Evolutionary conservation across 257 asterid species (phyloP).

Genomic region (Pogostemon cablin): DNA sequence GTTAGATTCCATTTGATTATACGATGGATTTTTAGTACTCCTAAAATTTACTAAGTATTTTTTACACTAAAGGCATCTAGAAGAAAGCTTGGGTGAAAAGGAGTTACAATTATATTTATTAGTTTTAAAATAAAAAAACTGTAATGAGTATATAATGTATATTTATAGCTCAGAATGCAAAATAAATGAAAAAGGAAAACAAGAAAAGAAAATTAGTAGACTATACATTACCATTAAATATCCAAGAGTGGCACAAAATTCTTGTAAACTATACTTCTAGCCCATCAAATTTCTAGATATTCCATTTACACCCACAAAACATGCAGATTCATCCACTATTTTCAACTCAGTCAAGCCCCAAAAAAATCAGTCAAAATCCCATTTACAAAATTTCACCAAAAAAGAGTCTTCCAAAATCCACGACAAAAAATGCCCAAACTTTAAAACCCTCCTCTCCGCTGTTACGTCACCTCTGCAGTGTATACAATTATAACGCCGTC

Average conservation of each 20-base stretch:
- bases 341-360: constrained; percentile 6
- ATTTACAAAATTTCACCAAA: constrained; percentile 34
- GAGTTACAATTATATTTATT: no score
- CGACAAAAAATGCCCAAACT: constrained; percentile 9
- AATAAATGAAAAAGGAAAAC: background rate
- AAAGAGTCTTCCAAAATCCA: constrained; percentile 11
- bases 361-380: constrained; percentile 31
- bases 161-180: background rate
- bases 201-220: background rate
- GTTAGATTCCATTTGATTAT: no score
- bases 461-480: constrained; percentile 8
- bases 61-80: no score
- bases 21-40: no score
- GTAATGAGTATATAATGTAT: no score
- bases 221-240: background rate
- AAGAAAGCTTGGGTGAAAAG: no score
- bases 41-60: no score
- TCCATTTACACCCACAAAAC: constrained; percentile 22
- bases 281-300: constrained; percentile 17
- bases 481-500: constrained; percentile 11
- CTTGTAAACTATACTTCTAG: constrained; percentile 20
- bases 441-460: background rate
- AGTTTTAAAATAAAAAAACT: no score
- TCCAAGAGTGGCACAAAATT: background rate
- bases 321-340: constrained; percentile 19